Percentiles rank a stretch among this genome's conserved stretches.
Evolutionary conservation across 2,329 filamentous ascomycete genomes (phyloP).

Genomic region (Pyricularia pennisetigena): DNA sequence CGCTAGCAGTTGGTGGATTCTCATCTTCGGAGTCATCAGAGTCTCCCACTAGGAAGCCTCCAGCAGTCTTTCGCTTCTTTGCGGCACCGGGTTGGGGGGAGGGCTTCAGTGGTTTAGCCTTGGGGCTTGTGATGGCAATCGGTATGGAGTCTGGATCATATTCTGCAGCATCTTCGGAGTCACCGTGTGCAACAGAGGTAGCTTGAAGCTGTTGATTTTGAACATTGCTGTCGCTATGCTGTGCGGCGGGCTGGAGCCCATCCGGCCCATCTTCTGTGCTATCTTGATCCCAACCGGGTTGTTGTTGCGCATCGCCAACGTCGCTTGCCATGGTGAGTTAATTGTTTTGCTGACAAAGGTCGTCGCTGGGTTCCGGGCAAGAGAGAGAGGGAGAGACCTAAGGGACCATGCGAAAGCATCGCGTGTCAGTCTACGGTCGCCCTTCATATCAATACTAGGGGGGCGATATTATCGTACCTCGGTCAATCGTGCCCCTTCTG

Average conservation of each 20-base stretch:
- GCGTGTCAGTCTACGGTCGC: neutral
- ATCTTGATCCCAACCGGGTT: constrained; percentile 8
- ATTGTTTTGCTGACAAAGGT: neutral
- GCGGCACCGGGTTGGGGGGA: constrained; percentile 24
- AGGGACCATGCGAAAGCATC: neutral
- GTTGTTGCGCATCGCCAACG: constrained; percentile 2
- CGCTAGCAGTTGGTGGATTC: neutral
- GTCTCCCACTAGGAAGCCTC: constrained; percentile 50
- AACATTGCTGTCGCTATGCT: constrained; percentile 35
- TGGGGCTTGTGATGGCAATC: constrained; percentile 17
- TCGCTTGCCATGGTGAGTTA: constrained; percentile 3
- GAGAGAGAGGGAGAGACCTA: neutral
- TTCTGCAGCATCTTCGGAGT: constrained; percentile 41
- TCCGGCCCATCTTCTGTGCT: constrained; percentile 11
- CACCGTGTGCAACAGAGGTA: constrained; percentile 30
- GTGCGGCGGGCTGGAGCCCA: constrained; percentile 13
- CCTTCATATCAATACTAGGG: neutral
- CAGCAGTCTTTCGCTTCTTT: constrained; percentile 50
- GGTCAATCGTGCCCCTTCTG: neutral
- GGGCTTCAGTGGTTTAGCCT: constrained; percentile 17
- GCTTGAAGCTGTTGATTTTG: constrained; percentile 34
- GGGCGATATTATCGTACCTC: neutral
- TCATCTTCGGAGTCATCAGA: constrained; percentile 46
- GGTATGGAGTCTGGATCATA: constrained; percentile 49
- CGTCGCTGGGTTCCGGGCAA: neutral